These are phyloP conservation scores for Puccinia sorghi DNA, from an alignment of 1,284 basidiomycete genomes.

Conservation along the genomic window DNA sequence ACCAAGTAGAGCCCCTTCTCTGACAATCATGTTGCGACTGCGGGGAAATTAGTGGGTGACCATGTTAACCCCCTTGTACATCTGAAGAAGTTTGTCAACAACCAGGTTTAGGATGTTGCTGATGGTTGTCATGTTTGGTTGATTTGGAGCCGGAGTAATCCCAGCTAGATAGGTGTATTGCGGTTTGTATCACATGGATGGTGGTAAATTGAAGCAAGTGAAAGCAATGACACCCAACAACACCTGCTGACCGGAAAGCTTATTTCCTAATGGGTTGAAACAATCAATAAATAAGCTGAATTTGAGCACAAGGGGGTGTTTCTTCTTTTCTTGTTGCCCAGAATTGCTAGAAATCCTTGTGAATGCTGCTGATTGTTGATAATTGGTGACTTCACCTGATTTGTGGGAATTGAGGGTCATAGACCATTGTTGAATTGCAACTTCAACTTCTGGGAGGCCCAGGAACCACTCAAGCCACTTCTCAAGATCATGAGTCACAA, in stretches of 20 bases:
- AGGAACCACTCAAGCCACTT: too few relatives aligned
- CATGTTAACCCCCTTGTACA: background rate
- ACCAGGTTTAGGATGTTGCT: slow-evolving; percentile 3
- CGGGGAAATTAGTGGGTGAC: background rate
- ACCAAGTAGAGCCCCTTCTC: slow-evolving; percentile 1
- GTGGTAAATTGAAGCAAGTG: slow-evolving; percentile 7
- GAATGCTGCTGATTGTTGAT: too few relatives aligned
- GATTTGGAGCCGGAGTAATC: slow-evolving; percentile 23
- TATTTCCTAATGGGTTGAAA: too few relatives aligned
- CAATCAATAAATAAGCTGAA: too few relatives aligned
- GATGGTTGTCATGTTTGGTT: slow-evolving; percentile 1
- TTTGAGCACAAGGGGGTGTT: too few relatives aligned
- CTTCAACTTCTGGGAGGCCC: too few relatives aligned
- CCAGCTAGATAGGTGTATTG: slow-evolving; percentile 19
- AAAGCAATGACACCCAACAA: slow-evolving; percentile 11
- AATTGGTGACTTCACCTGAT: too few relatives aligned
- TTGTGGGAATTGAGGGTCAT: too few relatives aligned
- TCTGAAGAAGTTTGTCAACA: background rate
- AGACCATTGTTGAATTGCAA: too few relatives aligned
- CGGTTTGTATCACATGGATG: background rate
- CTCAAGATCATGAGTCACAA: too few relatives aligned
- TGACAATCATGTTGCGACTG: background rate
- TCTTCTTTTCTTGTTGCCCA: too few relatives aligned
- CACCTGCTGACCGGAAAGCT: background rate
- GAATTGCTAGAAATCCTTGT: too few relatives aligned